Percentiles rank a stretch among this genome's conserved stretches.
Conservation (phyloP, 805 yeast genomes). For the Clavispora santaluciae region DNA sequence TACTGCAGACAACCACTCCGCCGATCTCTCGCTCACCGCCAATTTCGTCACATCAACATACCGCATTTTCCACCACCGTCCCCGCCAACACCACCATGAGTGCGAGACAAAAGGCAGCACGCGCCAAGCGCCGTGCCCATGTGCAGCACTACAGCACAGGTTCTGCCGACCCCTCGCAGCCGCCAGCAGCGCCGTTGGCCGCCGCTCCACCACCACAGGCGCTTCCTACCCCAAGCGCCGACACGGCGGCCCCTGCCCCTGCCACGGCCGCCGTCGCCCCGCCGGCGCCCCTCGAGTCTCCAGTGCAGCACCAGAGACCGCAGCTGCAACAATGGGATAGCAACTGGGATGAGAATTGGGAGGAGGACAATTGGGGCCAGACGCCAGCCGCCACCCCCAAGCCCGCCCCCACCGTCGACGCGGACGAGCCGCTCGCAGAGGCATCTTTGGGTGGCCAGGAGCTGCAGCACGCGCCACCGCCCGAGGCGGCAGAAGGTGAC, state of each 20-base stretch:
- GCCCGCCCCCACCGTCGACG: conserved; percentile 3
- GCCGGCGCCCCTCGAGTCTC: not conserved
- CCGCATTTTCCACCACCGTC: not conserved
- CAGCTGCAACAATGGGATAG: not conserved
- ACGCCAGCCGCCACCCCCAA: not conserved
- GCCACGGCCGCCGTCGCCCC: not conserved
- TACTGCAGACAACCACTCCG: conserved; percentile 7
- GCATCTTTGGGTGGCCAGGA: too few relatives aligned
- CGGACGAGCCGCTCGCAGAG: not conserved
- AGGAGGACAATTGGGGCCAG: not conserved
- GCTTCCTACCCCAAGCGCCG: not conserved
- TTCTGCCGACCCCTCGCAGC: not conserved
- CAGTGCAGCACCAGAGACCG: not conserved
- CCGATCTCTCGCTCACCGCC: conserved; percentile 4
- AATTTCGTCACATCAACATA: conserved; percentile 1
- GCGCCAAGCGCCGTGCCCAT: conserved; percentile 13
- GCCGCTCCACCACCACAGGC: not conserved
- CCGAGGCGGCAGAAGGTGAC: not conserved
- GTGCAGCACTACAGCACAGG: conserved; percentile 14
- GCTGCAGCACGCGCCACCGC: not conserved
- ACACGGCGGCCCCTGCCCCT: not conserved
- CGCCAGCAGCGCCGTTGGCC: not conserved
- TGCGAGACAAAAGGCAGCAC: conserved; percentile 8
- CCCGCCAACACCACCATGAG: conserved; percentile 7
- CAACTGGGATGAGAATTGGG: conserved; percentile 2